Base-by-base conservation (phyloP, 2,329 filamentous ascomycete species). In the Chaetomiaceae sp. region DNA sequence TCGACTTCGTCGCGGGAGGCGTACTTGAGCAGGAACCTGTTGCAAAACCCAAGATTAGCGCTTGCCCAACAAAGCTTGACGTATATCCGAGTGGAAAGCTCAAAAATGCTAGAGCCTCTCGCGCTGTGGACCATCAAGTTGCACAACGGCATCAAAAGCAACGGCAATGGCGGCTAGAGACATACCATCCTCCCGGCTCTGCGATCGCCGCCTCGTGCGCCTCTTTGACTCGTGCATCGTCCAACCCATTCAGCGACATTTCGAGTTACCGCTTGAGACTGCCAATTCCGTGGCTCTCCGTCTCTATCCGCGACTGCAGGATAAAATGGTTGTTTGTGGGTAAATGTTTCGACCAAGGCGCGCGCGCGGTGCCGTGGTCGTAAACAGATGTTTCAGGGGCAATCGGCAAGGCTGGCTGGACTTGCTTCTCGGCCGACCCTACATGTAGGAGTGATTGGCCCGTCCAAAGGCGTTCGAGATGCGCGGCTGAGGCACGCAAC, bases 201-300 rank as follows among this genome's bases (percentile, higher is more conserved):
- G 81, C 81, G 63, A 85, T 76, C 52, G 89, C 88, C 64, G 82
- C 76, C 67, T 91, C 87, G 73, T 95, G 86, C 65, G 91, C 90
- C 74, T 95, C 89, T 72, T 85, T 82, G 73, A 99, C 81, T 67
- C 83, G 81, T 63, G 80, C 75, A 74, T 84, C 81, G 75, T 96
- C 91, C 73, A 97, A 79, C 61, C 94, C 94, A 84, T 96, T 96
- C 72, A 97, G 79, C 77, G 92, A 96, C 92, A 97, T 97, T 62
- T 70, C 69, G 62, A 56, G 43, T 23, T 58, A 54, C 40, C 52
- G 41, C 11, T 38, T 36, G 20, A 13, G 33, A 45, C 45, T 40
- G 48, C 56, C 55, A 50, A 44, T 23, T 30, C 51, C 32, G 51
- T 40, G 9, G 5, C 25, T 27, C 30, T 49, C 29, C 14, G n/a